phyloP scores from a whole-genome alignment of 1,284 basidiomycete species.

The Sutorius eximius region DNA sequence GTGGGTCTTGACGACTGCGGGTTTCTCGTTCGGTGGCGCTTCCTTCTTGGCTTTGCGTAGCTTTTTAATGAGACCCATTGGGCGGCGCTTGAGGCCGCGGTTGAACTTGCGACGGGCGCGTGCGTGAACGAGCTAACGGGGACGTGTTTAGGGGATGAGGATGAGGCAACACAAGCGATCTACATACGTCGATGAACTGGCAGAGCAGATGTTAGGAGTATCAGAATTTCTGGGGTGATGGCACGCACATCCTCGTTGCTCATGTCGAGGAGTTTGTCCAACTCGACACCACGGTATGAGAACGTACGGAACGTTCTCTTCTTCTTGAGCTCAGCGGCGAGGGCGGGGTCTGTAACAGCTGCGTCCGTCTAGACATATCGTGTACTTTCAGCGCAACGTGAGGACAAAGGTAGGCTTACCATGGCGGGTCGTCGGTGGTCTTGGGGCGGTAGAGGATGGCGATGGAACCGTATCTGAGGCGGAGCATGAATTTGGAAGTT shows the following conservation, averaged over 20 bases:
- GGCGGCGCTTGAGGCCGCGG: slow-evolving; percentile 97
- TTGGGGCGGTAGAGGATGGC: slow-evolving; percentile 30
- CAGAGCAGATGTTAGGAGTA: not conserved
- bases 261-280: slow-evolving; percentile 96
- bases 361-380: slow-evolving; percentile 62
- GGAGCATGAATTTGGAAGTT: slow-evolving; percentile 45
- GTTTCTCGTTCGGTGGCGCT: slow-evolving; percentile 97
- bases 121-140: slow-evolving; percentile 88
- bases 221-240: not conserved
- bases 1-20: slow-evolving; percentile 98
- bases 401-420: slow-evolving; percentile 42
- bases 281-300: slow-evolving; percentile 96
- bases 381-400: not conserved
- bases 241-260: slow-evolving; percentile 85
- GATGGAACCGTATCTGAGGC: slow-evolving; percentile 27
- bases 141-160: slow-evolving; percentile 3
- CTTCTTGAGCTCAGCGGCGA: slow-evolving; percentile 95
- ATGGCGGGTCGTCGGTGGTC: slow-evolving; percentile 48
- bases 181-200: slow-evolving; percentile 74
- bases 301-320: slow-evolving; percentile 98
- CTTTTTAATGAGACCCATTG: slow-evolving; percentile 99
- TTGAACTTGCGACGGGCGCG: slow-evolving; percentile 99
- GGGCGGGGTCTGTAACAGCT: slow-evolving; percentile 79
- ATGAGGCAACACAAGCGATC: slow-evolving; percentile 6
- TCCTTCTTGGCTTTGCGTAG: slow-evolving; percentile 99